Conservation (phyloP, 2,329 filamentous ascomycete species). For the Aspergillus sp. region DNA sequence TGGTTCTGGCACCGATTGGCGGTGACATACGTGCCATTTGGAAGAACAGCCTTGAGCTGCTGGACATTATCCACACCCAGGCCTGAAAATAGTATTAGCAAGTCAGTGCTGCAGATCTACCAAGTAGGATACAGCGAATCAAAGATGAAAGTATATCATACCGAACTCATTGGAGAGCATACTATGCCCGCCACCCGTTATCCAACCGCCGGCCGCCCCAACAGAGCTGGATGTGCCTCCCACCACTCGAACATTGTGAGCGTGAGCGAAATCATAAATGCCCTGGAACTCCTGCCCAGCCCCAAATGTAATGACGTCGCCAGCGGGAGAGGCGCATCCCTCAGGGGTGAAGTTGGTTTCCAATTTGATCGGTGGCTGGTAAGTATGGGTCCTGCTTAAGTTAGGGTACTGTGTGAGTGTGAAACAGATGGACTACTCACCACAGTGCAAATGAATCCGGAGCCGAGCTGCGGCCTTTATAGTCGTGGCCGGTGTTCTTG, state of each 20-base stretch:
- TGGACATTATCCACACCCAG: constrained; percentile 18
- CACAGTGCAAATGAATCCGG: constrained; percentile 12
- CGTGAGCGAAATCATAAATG: constrained; percentile 19
- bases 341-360: constrained; percentile 12
- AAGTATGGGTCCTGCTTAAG: constrained; percentile 11
- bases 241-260: constrained; percentile 10
- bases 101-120: background rate
- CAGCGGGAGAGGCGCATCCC: constrained; percentile 8
- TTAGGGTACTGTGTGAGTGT: background rate
- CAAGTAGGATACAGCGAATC: background rate
- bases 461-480: constrained; percentile 11
- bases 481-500: constrained; percentile 18
- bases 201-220: constrained; percentile 16
- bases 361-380: constrained; percentile 16
- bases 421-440: background rate
- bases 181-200: constrained; percentile 15
- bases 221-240: constrained; percentile 13
- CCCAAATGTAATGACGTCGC: constrained; percentile 14
- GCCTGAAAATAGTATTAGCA: background rate
- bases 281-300: constrained; percentile 17
- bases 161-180: constrained; percentile 16
- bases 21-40: constrained; percentile 15
- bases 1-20: constrained; percentile 17
- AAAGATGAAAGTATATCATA: background rate
- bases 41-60: constrained; percentile 14